phyloP scores from a whole-genome alignment of 345 rosid genomes.

The Pelargonium nanum region DNA sequence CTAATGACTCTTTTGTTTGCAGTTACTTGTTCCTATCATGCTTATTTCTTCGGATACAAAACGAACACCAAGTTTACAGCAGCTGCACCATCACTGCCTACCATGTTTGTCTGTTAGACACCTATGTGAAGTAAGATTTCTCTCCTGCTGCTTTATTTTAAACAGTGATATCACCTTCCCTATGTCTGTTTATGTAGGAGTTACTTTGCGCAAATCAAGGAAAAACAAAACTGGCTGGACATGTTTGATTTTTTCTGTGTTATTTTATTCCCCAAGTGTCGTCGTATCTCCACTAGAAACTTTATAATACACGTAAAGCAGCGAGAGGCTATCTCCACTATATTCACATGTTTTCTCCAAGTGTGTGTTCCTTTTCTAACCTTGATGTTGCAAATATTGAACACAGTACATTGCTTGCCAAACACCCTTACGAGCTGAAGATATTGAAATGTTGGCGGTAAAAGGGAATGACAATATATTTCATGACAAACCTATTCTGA shows the following conservation, averaged over 20 bases:
- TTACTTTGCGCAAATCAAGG: no score
- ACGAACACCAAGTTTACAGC: constrained; percentile 47
- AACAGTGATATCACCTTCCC: no score
- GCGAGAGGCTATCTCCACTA: no score
- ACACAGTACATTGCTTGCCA: constrained; percentile 62
- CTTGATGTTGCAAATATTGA: constrained; percentile 10
- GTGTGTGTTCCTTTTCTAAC: neutral
- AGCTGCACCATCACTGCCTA: constrained; percentile 66
- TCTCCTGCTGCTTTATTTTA: constrained; percentile 19
- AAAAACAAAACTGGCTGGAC: no score
- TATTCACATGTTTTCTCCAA: neutral
- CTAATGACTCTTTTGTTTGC: constrained; percentile 9
- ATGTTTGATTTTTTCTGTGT: no score
- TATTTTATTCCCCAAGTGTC: no score
- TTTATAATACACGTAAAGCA: no score
- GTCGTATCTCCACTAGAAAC: no score
- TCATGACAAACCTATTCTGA: constrained; percentile 13
- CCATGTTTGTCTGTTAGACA: constrained; percentile 62
- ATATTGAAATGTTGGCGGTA: constrained; percentile 53
- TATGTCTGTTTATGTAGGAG: no score
- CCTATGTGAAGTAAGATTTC: constrained; percentile 62
- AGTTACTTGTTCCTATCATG: constrained; percentile 66
- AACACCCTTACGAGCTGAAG: constrained; percentile 51
- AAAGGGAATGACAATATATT: constrained; percentile 26
- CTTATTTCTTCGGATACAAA: constrained; percentile 61